These are phyloP conservation scores for Parascedosporium putredinis DNA, from an alignment of 2,329 filamentous ascomycete genomes.

Conservation along the genomic window DNA sequence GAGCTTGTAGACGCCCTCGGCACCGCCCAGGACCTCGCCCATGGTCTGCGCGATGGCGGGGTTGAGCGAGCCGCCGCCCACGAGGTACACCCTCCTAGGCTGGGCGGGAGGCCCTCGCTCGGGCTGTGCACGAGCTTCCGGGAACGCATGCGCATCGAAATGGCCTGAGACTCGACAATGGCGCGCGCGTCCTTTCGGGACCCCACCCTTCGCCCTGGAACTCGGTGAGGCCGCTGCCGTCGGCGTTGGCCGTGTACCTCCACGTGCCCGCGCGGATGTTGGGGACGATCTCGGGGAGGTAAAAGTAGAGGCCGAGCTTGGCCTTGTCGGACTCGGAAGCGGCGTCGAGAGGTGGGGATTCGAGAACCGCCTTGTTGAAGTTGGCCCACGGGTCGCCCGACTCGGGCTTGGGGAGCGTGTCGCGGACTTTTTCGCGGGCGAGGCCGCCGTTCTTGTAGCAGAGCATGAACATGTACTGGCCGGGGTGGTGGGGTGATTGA, in stretches of 20 bases:
- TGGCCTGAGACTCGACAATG: constrained; percentile 90
- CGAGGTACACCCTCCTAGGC: constrained; percentile 82
- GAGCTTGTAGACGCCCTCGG: constrained; percentile 83
- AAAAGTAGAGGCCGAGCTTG: constrained; percentile 89
- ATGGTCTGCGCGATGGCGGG: constrained; percentile 76
- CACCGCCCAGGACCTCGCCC: constrained; percentile 79
- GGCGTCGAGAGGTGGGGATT: constrained; percentile 60
- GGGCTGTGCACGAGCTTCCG: constrained; percentile 59
- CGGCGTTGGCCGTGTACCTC: constrained; percentile 58
- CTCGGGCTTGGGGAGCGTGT: constrained; percentile 55
- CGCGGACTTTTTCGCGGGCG: constrained; percentile 80
- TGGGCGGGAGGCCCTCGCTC: constrained; percentile 54
- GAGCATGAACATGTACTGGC: constrained; percentile 99
- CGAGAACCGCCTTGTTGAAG: constrained; percentile 67
- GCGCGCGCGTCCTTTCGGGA: constrained; percentile 66
- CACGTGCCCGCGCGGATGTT: constrained; percentile 80
- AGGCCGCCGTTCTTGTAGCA: constrained; percentile 98
- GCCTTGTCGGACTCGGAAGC: constrained; percentile 44
- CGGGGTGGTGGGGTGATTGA: constrained; percentile 90
- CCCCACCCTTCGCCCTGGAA: constrained; percentile 26
- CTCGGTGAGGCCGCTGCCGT: constrained; percentile 38
- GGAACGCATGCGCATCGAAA: constrained; percentile 81
- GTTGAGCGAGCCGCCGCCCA: constrained; percentile 85
- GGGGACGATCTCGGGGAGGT: constrained; percentile 88
- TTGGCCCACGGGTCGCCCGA: constrained; percentile 55